A percentile compares a stretch with the other conserved stretches of the same genome.
phyloP scores from a whole-genome alignment of 768 basidiomycete species.

The Sarcomyxa edulis region DNA sequence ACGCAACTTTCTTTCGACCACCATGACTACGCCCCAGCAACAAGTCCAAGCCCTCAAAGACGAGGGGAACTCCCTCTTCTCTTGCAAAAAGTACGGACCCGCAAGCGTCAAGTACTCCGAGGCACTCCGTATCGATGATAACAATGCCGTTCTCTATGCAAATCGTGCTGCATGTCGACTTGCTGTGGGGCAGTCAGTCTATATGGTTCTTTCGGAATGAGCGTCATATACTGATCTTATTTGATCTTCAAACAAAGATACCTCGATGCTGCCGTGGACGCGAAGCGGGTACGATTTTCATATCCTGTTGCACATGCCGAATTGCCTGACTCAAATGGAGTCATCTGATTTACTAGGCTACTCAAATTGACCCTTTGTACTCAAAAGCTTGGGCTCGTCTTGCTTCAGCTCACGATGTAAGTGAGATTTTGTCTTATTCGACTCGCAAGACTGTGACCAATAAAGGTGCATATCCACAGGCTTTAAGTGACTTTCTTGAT shows the following conservation, averaged over 20 bases:
- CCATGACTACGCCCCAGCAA: too few species aligned
- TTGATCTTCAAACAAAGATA: constrained; percentile 14
- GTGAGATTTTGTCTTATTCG: constrained; percentile 1
- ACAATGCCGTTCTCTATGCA: constrained; percentile 13
- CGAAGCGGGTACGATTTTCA: constrained; percentile 18
- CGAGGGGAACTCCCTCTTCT: constrained; percentile 16
- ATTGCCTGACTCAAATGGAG: too few species aligned
- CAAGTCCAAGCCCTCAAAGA: too few species aligned
- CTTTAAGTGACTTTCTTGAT: constrained; percentile 12
- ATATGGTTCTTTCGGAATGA: background rate
- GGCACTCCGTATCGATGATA: constrained; percentile 10
- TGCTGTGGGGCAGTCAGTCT: constrained; percentile 7
- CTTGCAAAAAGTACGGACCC: constrained; percentile 9
- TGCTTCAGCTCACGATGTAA: constrained; percentile 26
- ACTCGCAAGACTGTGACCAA: background rate
- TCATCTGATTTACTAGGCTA: too few species aligned
- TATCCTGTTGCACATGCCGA: background rate
- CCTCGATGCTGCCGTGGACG: constrained; percentile 25
- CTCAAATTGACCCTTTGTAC: constrained; percentile 31
- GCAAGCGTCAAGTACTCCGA: constrained; percentile 10
- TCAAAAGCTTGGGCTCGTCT: constrained; percentile 37
- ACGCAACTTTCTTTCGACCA: too few species aligned
- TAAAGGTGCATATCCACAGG: constrained; percentile 10
- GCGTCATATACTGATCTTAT: background rate
- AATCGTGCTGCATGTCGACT: constrained; percentile 17